Evolutionary conservation across 257 asterid genomes (phyloP).

Genomic region (Lycium ferocissimum): DNA sequence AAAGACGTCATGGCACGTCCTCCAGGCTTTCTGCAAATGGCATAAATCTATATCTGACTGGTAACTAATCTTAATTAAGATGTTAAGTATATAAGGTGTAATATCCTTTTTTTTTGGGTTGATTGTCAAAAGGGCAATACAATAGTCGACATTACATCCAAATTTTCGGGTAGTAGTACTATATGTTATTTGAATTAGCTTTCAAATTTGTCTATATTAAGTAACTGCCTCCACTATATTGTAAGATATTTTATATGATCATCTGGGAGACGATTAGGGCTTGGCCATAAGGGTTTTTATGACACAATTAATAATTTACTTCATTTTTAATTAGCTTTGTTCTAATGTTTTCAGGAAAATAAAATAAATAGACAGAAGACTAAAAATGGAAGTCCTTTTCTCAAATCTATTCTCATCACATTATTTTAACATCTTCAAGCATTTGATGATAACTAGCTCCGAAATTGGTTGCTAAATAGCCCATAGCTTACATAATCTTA

Average conservation of each 20-base stretch:
- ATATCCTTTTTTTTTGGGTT: background rate
- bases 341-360: too few species aligned
- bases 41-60: background rate
- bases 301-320: background rate
- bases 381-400: background rate
- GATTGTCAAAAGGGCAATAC: background rate
- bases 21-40: background rate
- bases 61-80: background rate
- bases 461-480: too few species aligned
- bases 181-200: too few species aligned
- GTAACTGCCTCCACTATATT: background rate
- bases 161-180: too few species aligned
- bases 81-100: background rate
- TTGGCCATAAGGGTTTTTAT: background rate
- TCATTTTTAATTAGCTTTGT: too few species aligned
- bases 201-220: background rate
- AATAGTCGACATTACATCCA: background rate
- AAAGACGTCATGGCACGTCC: conserved; percentile 6
- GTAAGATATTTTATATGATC: background rate
- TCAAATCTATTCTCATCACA: background rate
- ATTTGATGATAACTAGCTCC: too few species aligned
- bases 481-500: too few species aligned
- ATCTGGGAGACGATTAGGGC: too few species aligned
- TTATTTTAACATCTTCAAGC: background rate
- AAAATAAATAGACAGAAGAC: background rate